Evolutionary conservation across 352 stramenopile genomes (phyloP), one percentile per base, ranked within the genome.

Genomic region (Globisporangium radiosum): DNA sequence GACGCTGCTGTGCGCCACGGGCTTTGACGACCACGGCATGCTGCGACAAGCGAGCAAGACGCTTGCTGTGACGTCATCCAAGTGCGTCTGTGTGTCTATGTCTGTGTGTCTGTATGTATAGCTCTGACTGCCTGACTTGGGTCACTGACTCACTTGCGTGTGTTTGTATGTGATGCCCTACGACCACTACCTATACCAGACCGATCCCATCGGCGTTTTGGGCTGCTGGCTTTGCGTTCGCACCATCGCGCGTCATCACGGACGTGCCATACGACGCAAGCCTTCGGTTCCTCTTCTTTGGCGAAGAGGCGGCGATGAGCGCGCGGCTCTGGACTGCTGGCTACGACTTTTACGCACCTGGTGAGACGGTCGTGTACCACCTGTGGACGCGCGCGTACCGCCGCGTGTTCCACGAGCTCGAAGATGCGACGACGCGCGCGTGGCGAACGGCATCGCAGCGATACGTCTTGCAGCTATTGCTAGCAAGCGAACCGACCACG

Each of bases 231-330:
- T 92, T 88, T 65, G 69, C 79, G 8, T 90, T 92, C 63, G 83
- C 78, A 1, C 76, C 70, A 1, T 66, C 69, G 8, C 37, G 60
- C 15, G 78, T 87, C 3, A 70, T 90, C 3, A 33, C 51, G 4
- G 73, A 90, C 60, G 90, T 94, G 37, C 87, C 83, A 0, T 98
- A 98, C 64, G 92, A 98, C 65, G 68, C 66, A 6, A 73, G 62
- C 17, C 63, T 98, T 10, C 78, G 77, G 10, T 85, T 96, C 53
- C 66, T 98, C 3, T 98, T 98, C 63, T 98, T 98, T 66, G 94
- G 94, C 33, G 94, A 98, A 76, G 94, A 98, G 72, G 65, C 87
- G 4, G 81, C 69, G 15, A 97, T 98, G 90, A 92, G 91, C 49
- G 84, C 85, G 13, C 73, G 92, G 38, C 72, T 98, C 7, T 98